These are phyloP conservation scores for Fusarium oligoseptatum DNA, from an alignment of 2,329 filamentous ascomycete species.

Conservation along the genomic window DNA sequence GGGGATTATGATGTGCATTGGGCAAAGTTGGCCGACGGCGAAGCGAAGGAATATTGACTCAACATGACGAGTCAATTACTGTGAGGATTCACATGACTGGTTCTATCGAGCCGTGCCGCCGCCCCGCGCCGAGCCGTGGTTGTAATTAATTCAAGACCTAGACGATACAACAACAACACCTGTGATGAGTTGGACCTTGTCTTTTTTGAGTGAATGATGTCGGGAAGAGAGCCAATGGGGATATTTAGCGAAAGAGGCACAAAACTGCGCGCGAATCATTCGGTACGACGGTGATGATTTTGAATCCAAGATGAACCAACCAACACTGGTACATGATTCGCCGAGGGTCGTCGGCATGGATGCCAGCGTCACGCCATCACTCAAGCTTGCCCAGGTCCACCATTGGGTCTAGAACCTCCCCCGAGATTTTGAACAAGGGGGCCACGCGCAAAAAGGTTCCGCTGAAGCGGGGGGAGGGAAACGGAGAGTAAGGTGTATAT, in stretches of 20 bases:
- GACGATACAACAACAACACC: background rate
- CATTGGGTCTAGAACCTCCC: slow-evolving; percentile 15
- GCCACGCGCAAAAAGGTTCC: slow-evolving; percentile 27
- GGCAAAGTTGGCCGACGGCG: background rate
- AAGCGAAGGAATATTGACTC: background rate
- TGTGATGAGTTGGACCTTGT: background rate
- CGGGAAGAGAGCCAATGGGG: slow-evolving; percentile 10
- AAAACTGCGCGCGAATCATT: background rate
- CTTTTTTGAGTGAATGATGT: background rate
- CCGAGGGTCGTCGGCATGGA: background rate
- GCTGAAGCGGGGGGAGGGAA: slow-evolving; percentile 8
- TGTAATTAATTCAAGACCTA: background rate
- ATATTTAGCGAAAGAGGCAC: slow-evolving; percentile 3
- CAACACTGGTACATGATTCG: background rate
- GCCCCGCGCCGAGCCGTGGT: slow-evolving; percentile 23
- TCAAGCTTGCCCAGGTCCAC: slow-evolving; percentile 9
- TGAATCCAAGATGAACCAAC: background rate
- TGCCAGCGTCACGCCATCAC: slow-evolving; percentile 3
- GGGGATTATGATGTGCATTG: background rate
- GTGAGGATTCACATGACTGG: background rate
- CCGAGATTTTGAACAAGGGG: slow-evolving; percentile 12
- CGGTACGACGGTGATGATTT: background rate
- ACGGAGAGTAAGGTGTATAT: background rate
- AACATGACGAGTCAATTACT: slow-evolving; percentile 4
- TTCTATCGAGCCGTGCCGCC: slow-evolving; percentile 32